phyloP scores from a whole-genome alignment of 1,139 yeast genomes.

The Zygoascus hellenicus region DNA sequence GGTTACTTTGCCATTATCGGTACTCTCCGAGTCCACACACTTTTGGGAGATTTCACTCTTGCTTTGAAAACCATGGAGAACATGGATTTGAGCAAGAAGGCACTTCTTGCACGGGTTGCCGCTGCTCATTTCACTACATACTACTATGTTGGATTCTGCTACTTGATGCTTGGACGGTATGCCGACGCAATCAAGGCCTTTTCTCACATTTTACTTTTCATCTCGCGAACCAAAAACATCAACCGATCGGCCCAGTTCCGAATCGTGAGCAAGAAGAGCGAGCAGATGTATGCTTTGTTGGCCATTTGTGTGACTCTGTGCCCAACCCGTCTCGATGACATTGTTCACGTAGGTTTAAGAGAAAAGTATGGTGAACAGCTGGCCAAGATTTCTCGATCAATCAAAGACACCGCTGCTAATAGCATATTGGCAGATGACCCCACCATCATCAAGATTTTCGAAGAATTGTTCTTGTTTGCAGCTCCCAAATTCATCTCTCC shows the following conservation, averaged over 20 bases:
- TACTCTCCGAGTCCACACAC: slow-evolving; percentile 43
- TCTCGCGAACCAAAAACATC: slow-evolving; percentile 43
- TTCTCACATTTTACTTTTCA: slow-evolving; percentile 42
- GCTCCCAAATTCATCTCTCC: slow-evolving; percentile 46
- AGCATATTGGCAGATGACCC: slow-evolving; percentile 27
- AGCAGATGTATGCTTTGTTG: slow-evolving; percentile 46
- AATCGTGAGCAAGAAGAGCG: slow-evolving; percentile 43
- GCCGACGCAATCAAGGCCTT: slow-evolving; percentile 46
- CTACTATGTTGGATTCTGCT: slow-evolving; percentile 47
- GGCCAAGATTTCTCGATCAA: slow-evolving; percentile 38
- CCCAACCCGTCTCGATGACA: slow-evolving; percentile 44
- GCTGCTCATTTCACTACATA: slow-evolving; percentile 46
- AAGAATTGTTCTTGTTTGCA: slow-evolving; percentile 42
- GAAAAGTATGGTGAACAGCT: slow-evolving; percentile 46
- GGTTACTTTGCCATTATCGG: slow-evolving; percentile 49
- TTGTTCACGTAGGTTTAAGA: slow-evolving; percentile 38
- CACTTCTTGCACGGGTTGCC: slow-evolving; percentile 41
- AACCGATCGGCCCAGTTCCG: slow-evolving; percentile 43
- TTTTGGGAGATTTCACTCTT: slow-evolving; percentile 44
- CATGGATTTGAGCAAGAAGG: slow-evolving; percentile 40
- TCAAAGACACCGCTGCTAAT: slow-evolving; percentile 5
- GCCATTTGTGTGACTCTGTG: slow-evolving; percentile 43
- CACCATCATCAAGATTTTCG: slow-evolving; percentile 38
- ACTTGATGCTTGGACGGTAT: slow-evolving; percentile 45
- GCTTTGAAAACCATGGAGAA: slow-evolving; percentile 45